phyloP scores from a whole-genome alignment of 2,329 filamentous ascomycete genomes.

The Arthrobotrys pseudoclavata region DNA sequence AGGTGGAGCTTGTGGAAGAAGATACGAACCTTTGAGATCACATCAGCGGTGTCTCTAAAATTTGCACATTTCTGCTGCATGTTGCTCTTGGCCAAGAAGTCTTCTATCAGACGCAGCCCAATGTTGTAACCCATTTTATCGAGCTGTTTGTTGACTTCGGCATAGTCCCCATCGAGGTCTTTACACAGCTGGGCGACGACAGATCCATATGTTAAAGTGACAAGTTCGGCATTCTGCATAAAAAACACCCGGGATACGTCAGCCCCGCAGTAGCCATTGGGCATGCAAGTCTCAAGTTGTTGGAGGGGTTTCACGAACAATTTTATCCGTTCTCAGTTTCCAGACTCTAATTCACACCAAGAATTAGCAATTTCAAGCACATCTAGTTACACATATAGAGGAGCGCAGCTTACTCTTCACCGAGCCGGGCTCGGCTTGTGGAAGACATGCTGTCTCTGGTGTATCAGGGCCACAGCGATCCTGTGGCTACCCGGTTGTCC shows the following conservation, averaged over 20 bases:
- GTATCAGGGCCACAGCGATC: neutral
- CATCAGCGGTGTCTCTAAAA: conserved; percentile 95
- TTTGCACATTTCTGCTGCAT: conserved; percentile 89
- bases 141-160: conserved; percentile 95
- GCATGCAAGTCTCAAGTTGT: neutral
- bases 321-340: conserved; percentile 64
- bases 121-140: conserved; percentile 99
- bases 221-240: conserved; percentile 81
- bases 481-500: neutral
- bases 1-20: neutral
- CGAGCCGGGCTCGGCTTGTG: conserved; percentile 77
- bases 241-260: neutral
- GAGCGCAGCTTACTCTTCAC: conserved; percentile 76
- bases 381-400: neutral
- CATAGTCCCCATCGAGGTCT: conserved; percentile 94
- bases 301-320: conserved; percentile 61
- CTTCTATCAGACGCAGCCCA: conserved; percentile 92
- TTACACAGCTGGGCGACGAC: conserved; percentile 97
- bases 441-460: conserved; percentile 69
- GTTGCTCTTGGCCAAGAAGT: conserved; percentile 96
- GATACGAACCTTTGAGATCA: conserved; percentile 83
- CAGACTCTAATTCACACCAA: conserved; percentile 60
- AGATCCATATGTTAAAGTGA: conserved; percentile 96
- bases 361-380: conserved; percentile 10
- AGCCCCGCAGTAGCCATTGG: neutral